phyloP scores from a whole-genome alignment of 164 flowering plant genomes.

The Tetracentron sinense region DNA sequence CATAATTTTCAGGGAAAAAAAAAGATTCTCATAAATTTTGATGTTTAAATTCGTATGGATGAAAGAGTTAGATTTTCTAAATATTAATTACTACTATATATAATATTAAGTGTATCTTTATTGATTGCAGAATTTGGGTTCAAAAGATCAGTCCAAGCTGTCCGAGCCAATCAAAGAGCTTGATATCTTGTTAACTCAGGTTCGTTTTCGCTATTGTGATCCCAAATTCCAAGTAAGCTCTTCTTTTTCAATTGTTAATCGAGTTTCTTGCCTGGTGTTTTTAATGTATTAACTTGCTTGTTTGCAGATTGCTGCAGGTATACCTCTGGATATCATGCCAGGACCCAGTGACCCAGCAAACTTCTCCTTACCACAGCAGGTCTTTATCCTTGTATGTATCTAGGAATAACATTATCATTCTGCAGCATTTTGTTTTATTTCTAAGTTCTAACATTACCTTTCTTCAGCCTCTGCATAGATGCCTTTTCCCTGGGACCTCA shows the following conservation, averaged over 20 bases:
- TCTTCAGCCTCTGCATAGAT: conserved; percentile 77
- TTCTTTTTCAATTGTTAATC: conserved; percentile 1
- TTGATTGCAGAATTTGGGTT: conserved; percentile 53
- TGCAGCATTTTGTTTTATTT: conserved; percentile 6
- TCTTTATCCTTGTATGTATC: conserved; percentile 19
- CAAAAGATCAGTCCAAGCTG: conserved; percentile 69
- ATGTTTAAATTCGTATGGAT: no score
- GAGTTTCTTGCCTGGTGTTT: not conserved
- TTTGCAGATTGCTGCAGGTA: conserved; percentile 73
- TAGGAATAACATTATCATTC: not conserved
- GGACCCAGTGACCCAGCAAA: conserved; percentile 89
- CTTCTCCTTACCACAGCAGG: conserved; percentile 94
- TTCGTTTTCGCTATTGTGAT: conserved; percentile 19
- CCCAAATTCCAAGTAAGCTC: not conserved
- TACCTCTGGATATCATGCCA: conserved; percentile 87
- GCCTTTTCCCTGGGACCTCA: conserved; percentile 89
- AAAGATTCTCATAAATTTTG: no score
- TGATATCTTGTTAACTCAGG: conserved; percentile 87
- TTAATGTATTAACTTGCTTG: not conserved
- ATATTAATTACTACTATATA: no score
- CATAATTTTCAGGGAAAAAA: no score
- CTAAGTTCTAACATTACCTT: conserved; percentile 12
- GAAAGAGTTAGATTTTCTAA: no score
- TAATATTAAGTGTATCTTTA: not conserved
- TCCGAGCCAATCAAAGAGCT: conserved; percentile 80